Evolutionary conservation across 768 basidiomycete species (phyloP).

Genomic region (Suillus fuscotomentosus): DNA sequence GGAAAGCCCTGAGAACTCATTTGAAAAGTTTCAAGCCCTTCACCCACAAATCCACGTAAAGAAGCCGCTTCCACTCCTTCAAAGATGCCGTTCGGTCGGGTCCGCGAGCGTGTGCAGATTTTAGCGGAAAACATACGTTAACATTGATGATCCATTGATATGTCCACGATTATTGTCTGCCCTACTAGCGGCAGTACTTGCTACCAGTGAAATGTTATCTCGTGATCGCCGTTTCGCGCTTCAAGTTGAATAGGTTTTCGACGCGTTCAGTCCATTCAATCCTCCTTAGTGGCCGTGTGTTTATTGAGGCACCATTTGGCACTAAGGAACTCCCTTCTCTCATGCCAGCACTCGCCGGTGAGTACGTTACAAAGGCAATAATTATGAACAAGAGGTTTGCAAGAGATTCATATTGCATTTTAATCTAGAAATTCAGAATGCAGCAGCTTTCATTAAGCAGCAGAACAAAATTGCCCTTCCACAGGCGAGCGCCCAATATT

Average conservation of each 20-base stretch:
- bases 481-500: not conserved
- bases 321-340: not conserved
- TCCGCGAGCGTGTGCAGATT: not conserved
- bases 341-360: not conserved
- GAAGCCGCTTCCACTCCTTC: not conserved
- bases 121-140: constrained; percentile 3
- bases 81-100: not conserved
- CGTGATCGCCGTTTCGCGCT: not conserved
- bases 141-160: not conserved
- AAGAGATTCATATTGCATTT: not conserved
- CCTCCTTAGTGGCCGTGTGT: not conserved
- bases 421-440: not conserved
- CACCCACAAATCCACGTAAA: not conserved
- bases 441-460: not conserved
- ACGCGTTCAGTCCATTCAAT: not conserved
- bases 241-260: too few relatives aligned
- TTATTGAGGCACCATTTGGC: not conserved
- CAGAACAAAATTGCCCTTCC: not conserved
- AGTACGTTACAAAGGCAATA: not conserved
- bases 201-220: not conserved
- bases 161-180: not conserved
- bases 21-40: too few relatives aligned
- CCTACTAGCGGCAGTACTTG: not conserved
- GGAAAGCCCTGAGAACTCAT: not conserved
- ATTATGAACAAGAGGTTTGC: not conserved